Percentiles rank a stretch among this genome's conserved stretches.
These are phyloP conservation scores for Apiotrichum akiyoshidainum DNA, from an alignment of 1,284 basidiomycete genomes.

Conservation along the genomic window DNA sequence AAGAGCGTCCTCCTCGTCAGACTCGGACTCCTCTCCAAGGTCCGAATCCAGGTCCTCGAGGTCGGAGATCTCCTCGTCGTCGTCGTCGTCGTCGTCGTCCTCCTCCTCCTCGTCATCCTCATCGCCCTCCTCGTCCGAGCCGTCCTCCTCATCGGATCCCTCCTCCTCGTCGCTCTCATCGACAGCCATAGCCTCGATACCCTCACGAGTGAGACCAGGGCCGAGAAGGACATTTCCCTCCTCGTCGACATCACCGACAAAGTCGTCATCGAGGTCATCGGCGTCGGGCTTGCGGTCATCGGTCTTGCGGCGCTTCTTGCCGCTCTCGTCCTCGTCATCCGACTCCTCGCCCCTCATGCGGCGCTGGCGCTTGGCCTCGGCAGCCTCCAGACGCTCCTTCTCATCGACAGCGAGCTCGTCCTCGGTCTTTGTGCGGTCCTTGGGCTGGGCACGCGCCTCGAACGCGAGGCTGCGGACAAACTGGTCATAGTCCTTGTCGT, in stretches of 20 bases:
- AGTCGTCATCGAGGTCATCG: conserved; percentile 94
- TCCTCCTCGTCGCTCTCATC: conserved; percentile 38
- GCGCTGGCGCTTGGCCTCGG: conserved; percentile 72
- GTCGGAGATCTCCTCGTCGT: conserved; percentile 40
- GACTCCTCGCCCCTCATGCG: conserved; percentile 84
- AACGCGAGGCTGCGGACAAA: conserved; percentile 89
- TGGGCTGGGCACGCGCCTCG: conserved; percentile 88
- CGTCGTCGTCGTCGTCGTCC: conserved; percentile 39
- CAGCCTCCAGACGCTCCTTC: conserved; percentile 79
- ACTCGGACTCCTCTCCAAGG: conserved; percentile 32
- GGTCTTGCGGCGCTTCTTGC: conserved; percentile 41
- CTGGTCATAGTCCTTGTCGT: conserved; percentile 70
- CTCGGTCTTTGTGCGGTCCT: conserved; percentile 93
- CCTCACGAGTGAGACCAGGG: conserved; percentile 54
- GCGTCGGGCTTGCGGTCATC: conserved; percentile 38
- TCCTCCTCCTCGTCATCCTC: conserved; percentile 38
- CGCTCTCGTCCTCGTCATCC: conserved; percentile 59
- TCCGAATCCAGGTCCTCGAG: conserved; percentile 41
- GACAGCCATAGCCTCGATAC: conserved; percentile 39
- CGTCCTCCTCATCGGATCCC: conserved; percentile 35
- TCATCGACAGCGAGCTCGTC: conserved; percentile 88
- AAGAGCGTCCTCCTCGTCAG: conserved; percentile 20
- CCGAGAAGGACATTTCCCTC: conserved; percentile 56
- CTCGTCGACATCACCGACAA: conserved; percentile 53
- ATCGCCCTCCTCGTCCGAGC: conserved; percentile 38